A percentile compares a stretch with the other conserved stretches of the same genome.
These are phyloP conservation scores for Heteromeles arbutifolia DNA, from an alignment of 306 rosid genomes.

Conservation along the genomic window DNA sequence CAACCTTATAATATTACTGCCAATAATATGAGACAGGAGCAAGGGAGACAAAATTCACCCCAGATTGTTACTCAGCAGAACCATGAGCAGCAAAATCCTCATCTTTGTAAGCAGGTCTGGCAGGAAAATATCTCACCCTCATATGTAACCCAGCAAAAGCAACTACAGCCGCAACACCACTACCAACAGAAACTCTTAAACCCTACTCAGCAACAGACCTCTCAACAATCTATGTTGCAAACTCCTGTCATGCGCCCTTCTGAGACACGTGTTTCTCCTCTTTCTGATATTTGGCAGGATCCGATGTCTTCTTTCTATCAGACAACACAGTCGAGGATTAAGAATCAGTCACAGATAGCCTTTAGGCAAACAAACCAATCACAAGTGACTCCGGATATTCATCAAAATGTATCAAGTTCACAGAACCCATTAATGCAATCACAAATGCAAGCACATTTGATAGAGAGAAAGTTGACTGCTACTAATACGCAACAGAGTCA, in stretches of 20 bases:
- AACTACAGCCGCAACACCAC: background rate
- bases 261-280: background rate
- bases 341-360: background rate
- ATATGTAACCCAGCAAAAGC: background rate
- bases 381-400: background rate
- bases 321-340: background rate
- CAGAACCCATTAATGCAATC: background rate
- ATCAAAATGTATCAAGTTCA: background rate
- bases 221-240: background rate
- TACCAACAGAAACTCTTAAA: background rate
- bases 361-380: background rate
- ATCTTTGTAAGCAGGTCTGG: background rate
- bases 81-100: conserved; percentile 4
- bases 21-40: background rate
- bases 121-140: background rate
- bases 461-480: background rate
- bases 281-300: background rate
- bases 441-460: background rate
- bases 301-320: background rate
- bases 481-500: background rate
- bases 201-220: background rate
- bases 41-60: background rate
- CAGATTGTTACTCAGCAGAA: background rate
- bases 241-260: background rate
- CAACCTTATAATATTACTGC: background rate